A percentile compares a stretch with the other conserved stretches of the same genome.
Conservation (phyloP, 345 rosid genomes). For the Gossypium australe region DNA sequence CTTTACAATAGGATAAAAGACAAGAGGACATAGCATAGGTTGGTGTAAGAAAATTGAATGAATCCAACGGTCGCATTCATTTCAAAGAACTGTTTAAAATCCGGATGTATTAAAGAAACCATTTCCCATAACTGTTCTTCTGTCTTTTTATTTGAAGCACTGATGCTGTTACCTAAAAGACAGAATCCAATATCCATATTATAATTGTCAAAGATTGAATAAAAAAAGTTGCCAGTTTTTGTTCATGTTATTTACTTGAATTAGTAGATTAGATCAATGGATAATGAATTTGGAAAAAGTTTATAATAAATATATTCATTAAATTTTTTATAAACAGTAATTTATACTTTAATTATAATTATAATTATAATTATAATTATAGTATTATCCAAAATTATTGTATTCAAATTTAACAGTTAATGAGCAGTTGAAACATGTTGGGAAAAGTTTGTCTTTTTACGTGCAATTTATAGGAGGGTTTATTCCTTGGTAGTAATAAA, state of each 20-base stretch:
- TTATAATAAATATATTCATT: no score
- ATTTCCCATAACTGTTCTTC: not conserved
- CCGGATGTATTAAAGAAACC: not conserved
- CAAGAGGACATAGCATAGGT: not conserved
- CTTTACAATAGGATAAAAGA: not conserved
- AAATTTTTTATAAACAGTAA: no score
- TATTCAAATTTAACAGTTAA: not conserved
- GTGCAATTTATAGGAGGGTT: not conserved
- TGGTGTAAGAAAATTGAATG: not conserved
- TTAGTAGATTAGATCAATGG: not conserved
- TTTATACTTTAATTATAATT: no score
- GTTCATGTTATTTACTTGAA: not conserved
- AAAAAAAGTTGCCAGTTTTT: not conserved
- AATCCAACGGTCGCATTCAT: slow-evolving; percentile 1
- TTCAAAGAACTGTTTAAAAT: not conserved
- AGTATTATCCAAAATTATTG: no score
- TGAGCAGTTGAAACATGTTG: not conserved
- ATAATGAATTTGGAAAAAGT: no score
- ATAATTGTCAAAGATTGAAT: not conserved
- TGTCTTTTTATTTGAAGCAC: not conserved
- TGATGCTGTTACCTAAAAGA: not conserved
- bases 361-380: no score
- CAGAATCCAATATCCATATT: not conserved
- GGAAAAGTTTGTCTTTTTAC: not conserved
- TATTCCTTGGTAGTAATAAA: slow-evolving; percentile 2